Base-by-base conservation (phyloP, 768 basidiomycete species). In the Leccinum fibrillosum region DNA sequence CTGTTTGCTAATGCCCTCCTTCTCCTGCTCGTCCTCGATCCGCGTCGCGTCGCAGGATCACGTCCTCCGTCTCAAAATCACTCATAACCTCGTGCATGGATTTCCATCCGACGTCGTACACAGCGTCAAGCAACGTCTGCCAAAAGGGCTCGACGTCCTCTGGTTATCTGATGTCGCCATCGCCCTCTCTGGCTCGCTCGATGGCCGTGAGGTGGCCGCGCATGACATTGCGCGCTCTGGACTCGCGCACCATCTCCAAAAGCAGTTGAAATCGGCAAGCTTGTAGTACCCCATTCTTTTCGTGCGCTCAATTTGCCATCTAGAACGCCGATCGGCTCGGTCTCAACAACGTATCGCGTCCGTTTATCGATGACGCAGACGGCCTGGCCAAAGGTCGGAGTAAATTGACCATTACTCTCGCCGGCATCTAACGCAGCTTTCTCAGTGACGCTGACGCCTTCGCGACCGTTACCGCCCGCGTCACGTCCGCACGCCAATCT, bases 301-400 rank as follows among this genome's bases (percentile, higher is more conserved):
- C 44, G 42, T 61, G 56, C 39, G 26, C 62, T 66, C 54, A 67
- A 44, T 9, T 19, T 44, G 39, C 39, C 49, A 30, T 57, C 56
- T 64, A 91, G 89, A 90, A 91, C 69, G 75, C 82, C 19, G 61
- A 66, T 42, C 77, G 78, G 57, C 78, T 90, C 11, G 86, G 84
- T 37, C 72, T 90, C 53, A 78, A 78, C 57, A 76, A 74, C 50
- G 73, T 89, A 42, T 88, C 88, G n/a, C 73, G 78, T 58, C 64
- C 80, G 21, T 78, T 77, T 60, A 66, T 84, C 21, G 79, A 80
- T 61, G 73, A 79, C 21, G 68, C 74, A 48, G 80, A 79, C 57
- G 75, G 72, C 51, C 60, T 69, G 9, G 68, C 74, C 32, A 80
- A 77, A 72, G 54, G 81, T 82, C 66, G 50, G 71, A 62, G n/a